Conservation (phyloP, 805 yeast genomes). For the Candida boleticola region DNA sequence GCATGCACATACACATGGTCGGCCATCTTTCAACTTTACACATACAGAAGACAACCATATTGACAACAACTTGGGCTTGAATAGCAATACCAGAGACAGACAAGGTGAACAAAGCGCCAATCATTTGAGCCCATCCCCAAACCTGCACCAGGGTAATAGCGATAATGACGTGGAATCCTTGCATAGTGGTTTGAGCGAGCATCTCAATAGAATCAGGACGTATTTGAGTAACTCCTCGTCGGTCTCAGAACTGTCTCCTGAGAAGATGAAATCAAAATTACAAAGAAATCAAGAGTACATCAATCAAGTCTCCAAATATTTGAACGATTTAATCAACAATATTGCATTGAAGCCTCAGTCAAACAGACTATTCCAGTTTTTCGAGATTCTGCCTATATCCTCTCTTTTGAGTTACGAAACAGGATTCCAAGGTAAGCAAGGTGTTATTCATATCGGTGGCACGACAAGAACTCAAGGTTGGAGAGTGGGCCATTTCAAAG, state of each 20-base stretch:
- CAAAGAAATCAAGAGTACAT: constrained; percentile 38
- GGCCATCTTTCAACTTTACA: not conserved
- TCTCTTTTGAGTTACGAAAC: constrained; percentile 79
- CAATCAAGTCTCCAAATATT: constrained; percentile 59
- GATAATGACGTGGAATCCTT: constrained; percentile 12
- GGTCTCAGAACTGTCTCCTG: constrained; percentile 28
- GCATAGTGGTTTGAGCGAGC: constrained; percentile 8
- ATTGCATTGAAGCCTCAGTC: constrained; percentile 77
- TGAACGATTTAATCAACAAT: constrained; percentile 56
- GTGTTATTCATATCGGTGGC: constrained; percentile 74
- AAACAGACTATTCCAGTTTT: constrained; percentile 77
- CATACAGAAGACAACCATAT: not conserved
- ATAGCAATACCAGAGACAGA: not conserved
- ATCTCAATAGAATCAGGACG: constrained; percentile 20
- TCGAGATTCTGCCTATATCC: constrained; percentile 88
- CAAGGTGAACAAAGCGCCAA: not conserved
- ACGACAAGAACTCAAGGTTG: constrained; percentile 90
- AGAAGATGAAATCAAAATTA: constrained; percentile 21
- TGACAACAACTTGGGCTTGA: too few relatives aligned
- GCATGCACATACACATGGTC: not conserved
- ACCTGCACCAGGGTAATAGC: not conserved
- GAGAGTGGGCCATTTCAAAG: constrained; percentile 87
- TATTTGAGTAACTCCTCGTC: constrained; percentile 25
- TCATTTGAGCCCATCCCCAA: not conserved
- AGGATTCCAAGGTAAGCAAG: constrained; percentile 86